Evolutionary conservation across 2,329 filamentous ascomycete species (phyloP).

Genomic region (Trichoderma sp.): DNA sequence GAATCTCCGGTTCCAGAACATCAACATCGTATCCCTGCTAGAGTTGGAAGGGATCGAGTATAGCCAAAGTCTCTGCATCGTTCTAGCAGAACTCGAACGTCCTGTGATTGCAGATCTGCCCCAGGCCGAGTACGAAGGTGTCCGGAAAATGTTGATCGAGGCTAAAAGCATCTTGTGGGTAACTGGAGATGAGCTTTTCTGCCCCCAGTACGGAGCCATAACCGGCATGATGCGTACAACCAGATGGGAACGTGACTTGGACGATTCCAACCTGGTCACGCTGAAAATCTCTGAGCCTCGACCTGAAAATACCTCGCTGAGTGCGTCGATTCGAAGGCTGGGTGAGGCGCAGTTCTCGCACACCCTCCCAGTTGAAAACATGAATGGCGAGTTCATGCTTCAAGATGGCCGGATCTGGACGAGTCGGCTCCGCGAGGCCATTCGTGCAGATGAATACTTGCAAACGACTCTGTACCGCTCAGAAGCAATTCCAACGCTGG

Average conservation of each 20-base stretch:
- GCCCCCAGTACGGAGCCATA: slow-evolving; percentile 16
- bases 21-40: not conserved
- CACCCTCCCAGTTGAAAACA: slow-evolving; percentile 9
- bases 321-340: not conserved
- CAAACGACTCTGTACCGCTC: not conserved
- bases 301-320: not conserved
- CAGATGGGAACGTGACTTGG: slow-evolving; percentile 24
- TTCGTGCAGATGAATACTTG: slow-evolving; percentile 11
- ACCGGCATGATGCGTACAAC: slow-evolving; percentile 16
- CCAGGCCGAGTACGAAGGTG: slow-evolving; percentile 17
- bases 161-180: slow-evolving; percentile 23
- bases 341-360: slow-evolving; percentile 23
- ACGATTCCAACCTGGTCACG: slow-evolving; percentile 20
- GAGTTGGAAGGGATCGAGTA: slow-evolving; percentile 15
- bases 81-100: slow-evolving; percentile 19
- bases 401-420: slow-evolving; percentile 8
- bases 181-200: slow-evolving; percentile 15
- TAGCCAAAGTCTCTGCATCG: slow-evolving; percentile 19
- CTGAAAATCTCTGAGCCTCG: not conserved
- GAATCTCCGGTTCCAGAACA: slow-evolving; percentile 18
- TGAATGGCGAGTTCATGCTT: slow-evolving; percentile 23
- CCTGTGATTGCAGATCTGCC: slow-evolving; percentile 6
- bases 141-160: slow-evolving; percentile 23
- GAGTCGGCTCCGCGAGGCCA: slow-evolving; percentile 16
- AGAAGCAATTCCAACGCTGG: slow-evolving; percentile 11